phyloP scores from a whole-genome alignment of 768 basidiomycete genomes.

The Rhodocollybia butyracea region DNA sequence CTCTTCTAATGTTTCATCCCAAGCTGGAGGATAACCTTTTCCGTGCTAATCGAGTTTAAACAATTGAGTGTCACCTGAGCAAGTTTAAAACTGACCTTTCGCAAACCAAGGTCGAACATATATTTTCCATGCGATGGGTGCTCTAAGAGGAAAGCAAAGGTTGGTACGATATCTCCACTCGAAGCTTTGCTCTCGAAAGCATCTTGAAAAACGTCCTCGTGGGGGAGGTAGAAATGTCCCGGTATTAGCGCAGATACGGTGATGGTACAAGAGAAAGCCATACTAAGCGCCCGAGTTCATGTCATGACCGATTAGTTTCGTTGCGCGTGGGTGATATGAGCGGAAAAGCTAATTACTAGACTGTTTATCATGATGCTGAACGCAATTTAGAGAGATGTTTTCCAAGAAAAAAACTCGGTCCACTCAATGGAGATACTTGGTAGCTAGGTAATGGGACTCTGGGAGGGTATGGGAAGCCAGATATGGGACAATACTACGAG shows the following conservation, averaged over 20 bases:
- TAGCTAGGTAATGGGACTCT: too few species aligned
- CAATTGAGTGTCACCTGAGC: not conserved
- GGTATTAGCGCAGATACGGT: not conserved
- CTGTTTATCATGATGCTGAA: too few species aligned
- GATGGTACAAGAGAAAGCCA: too few species aligned
- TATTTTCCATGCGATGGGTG: not conserved
- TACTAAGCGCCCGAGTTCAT: too few species aligned
- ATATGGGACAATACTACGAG: too few species aligned
- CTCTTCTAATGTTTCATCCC: not conserved
- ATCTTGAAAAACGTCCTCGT: conserved; percentile 4
- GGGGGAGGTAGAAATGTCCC: conserved; percentile 4
- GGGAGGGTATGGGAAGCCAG: too few species aligned
- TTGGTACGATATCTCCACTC: not conserved
- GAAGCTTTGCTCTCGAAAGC: not conserved
- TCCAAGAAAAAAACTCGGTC: too few species aligned
- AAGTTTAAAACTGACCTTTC: not conserved
- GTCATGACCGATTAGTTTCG: too few species aligned
- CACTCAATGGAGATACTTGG: too few species aligned
- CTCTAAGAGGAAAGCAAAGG: conserved; percentile 1
- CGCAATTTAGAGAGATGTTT: too few species aligned
- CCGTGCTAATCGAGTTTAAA: not conserved
- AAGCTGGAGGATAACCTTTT: conserved; percentile 1
- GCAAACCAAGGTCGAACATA: conserved; percentile 3
- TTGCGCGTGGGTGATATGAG: too few species aligned
- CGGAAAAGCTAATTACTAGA: too few species aligned